Evolutionary conservation across 2,329 filamentous ascomycete species (phyloP).

Genomic region (Pseudovirgaria hyperparasitica): DNA sequence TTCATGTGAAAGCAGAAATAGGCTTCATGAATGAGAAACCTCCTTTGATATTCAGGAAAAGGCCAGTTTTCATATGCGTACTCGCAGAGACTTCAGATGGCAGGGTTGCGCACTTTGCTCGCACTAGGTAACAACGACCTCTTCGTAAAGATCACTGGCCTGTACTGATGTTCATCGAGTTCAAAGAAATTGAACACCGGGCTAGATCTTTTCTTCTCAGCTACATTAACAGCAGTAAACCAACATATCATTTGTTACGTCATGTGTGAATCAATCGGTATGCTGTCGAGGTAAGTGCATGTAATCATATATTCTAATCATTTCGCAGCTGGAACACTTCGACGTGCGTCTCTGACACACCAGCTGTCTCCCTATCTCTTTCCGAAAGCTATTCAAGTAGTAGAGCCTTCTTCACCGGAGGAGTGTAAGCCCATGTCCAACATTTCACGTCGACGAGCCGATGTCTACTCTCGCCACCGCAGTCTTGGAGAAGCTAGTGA

Average conservation of each 20-base stretch:
- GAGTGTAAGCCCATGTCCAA: conserved; percentile 12
- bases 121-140: conserved; percentile 39
- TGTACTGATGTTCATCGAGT: conserved; percentile 33
- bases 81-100: conserved; percentile 61
- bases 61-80: conserved; percentile 57
- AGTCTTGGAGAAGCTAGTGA: conserved; percentile 22
- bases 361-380: conserved; percentile 35
- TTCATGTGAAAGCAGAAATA: conserved; percentile 54
- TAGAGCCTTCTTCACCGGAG: conserved; percentile 2
- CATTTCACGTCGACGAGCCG: conserved; percentile 17
- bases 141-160: background rate
- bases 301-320: conserved; percentile 6
- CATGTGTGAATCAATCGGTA: conserved; percentile 75
- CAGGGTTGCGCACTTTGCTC: conserved; percentile 53
- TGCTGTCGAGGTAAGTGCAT: conserved; percentile 1
- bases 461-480: conserved; percentile 6
- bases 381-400: conserved; percentile 10
- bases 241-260: conserved; percentile 55
- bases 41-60: conserved; percentile 50
- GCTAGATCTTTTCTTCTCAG: conserved; percentile 47
- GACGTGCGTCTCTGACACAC: conserved; percentile 39
- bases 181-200: conserved; percentile 51
- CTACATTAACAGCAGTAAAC: conserved; percentile 40
- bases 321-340: conserved; percentile 41
- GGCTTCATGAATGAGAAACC: conserved; percentile 57